Percentiles rank a stretch among this genome's conserved stretches.
Conservation (phyloP, 2,329 filamentous ascomycete species). For the Aureobasidium sp. region DNA sequence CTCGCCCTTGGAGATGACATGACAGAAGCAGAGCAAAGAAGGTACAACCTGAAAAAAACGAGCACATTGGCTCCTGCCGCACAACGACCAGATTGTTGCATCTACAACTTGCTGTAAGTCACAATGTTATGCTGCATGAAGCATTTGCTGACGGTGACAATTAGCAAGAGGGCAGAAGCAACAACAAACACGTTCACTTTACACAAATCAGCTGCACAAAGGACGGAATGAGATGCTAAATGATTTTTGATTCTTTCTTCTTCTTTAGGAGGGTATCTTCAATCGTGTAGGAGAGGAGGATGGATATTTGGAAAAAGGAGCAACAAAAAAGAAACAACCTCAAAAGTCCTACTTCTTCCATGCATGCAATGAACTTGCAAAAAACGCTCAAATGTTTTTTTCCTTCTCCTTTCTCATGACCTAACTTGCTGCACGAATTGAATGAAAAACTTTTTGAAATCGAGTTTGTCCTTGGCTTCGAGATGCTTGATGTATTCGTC, state of each 20-base stretch:
- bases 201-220: not conserved
- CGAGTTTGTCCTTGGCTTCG: constrained; percentile 29
- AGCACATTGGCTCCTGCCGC: too few relatives aligned
- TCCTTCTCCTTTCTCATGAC: constrained; percentile 5
- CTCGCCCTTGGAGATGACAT: too few relatives aligned
- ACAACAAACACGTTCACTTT: too few relatives aligned
- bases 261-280: not conserved
- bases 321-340: not conserved
- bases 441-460: constrained; percentile 38
- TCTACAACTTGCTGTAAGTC: too few relatives aligned
- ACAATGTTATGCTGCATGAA: too few relatives aligned
- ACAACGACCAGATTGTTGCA: too few relatives aligned
- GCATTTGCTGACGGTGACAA: too few relatives aligned
- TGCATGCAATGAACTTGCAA: not conserved
- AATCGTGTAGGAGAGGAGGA: not conserved
- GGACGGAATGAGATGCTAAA: not conserved
- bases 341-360: not conserved
- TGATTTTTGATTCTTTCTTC: not conserved
- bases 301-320: not conserved
- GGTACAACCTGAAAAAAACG: too few relatives aligned
- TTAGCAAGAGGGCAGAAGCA: too few relatives aligned
- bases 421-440: constrained; percentile 31
- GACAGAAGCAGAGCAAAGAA: too few relatives aligned
- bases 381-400: not conserved
- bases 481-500: constrained; percentile 56